Evolutionary conservation across 352 stramenopile species (phyloP).

Genomic region (Aphanomyces invadans): DNA sequence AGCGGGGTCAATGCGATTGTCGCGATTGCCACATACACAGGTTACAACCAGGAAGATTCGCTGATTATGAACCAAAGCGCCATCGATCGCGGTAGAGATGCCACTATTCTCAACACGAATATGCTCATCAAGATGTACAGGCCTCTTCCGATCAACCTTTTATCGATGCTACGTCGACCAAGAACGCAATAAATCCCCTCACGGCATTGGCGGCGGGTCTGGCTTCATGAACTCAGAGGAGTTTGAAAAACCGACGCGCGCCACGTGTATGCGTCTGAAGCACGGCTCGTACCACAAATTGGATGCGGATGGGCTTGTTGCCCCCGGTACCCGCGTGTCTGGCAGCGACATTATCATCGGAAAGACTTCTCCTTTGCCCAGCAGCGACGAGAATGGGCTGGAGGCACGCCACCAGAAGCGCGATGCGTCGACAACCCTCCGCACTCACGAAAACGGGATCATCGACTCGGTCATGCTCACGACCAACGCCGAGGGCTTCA

Average conservation of each 20-base stretch:
- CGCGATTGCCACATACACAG: slow-evolving; percentile 79
- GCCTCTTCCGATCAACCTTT: slow-evolving; percentile 98
- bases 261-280: slow-evolving; percentile 92
- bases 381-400: slow-evolving; percentile 68
- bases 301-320: slow-evolving; percentile 96
- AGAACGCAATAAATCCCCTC: slow-evolving; percentile 78
- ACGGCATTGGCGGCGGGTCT: slow-evolving; percentile 48
- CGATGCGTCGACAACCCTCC: slow-evolving; percentile 95
- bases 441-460: slow-evolving; percentile 97
- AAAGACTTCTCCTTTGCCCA: slow-evolving; percentile 92
- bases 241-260: slow-evolving; percentile 94
- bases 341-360: slow-evolving; percentile 99
- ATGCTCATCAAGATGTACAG: too few species aligned
- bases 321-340: slow-evolving; percentile 93
- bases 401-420: slow-evolving; percentile 93
- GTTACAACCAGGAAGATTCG: slow-evolving; percentile 99
- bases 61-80: slow-evolving; percentile 99
- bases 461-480: slow-evolving; percentile 99
- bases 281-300: slow-evolving; percentile 98
- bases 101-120: slow-evolving; percentile 99
- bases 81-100: slow-evolving; percentile 98
- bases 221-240: slow-evolving; percentile 73
- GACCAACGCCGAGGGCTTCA: slow-evolving; percentile 95
- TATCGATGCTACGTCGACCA: slow-evolving; percentile 98
- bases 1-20: slow-evolving; percentile 97